Evolutionary conservation across 306 rosid genomes (phyloP).

Genomic region (Cicer pinnatifidum): DNA sequence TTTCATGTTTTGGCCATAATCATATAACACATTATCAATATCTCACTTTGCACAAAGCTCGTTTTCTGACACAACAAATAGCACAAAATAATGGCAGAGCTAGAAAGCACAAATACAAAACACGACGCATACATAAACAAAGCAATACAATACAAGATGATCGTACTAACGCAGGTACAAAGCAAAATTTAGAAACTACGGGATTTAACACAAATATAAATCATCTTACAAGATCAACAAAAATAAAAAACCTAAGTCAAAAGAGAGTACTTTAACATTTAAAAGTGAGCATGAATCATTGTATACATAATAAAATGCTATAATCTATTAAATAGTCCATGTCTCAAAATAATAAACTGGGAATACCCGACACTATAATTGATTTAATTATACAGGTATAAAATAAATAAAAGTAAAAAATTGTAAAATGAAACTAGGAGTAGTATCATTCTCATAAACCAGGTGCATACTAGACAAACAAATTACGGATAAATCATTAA

Average conservation of each 20-base stretch:
- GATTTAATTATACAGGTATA: not conserved
- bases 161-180: not conserved
- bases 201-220: not conserved
- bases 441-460: not conserved
- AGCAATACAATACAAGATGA: not conserved
- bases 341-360: not conserved
- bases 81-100: not conserved
- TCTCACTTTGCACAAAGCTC: constrained; percentile 14
- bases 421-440: not conserved
- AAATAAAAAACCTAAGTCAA: not conserved
- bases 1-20: not conserved
- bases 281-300: not conserved
- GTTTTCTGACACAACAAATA: not conserved
- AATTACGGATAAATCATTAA: not conserved
- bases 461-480: not conserved
- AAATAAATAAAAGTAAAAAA: not conserved
- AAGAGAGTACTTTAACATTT: not conserved
- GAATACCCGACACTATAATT: not conserved
- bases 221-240: not conserved
- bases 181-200: not conserved
- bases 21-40: constrained; percentile 20
- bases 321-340: not conserved
- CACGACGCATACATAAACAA: not conserved
- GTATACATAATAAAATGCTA: not conserved
- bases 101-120: not conserved